Evolutionary conservation across 2,329 filamentous ascomycete species (phyloP).

Genomic region (Daldinia eschscholtzii): DNA sequence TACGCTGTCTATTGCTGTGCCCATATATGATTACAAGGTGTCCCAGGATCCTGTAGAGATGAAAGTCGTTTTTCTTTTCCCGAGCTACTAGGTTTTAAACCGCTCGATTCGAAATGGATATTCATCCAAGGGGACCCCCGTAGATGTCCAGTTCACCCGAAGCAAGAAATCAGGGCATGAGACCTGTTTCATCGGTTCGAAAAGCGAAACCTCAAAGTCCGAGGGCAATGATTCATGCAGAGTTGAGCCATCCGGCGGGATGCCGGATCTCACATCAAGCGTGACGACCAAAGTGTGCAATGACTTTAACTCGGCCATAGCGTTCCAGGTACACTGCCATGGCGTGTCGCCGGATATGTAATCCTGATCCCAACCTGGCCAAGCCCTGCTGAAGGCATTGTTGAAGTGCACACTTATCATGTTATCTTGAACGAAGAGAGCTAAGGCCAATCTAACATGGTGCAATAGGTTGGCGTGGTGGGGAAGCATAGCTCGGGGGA

Average conservation of each 20-base stretch:
- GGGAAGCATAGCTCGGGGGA: conserved; percentile 1
- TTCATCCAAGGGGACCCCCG: neutral
- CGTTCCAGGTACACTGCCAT: conserved; percentile 1
- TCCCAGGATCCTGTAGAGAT: no score
- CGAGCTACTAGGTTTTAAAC: no score
- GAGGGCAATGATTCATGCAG: neutral
- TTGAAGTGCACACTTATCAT: neutral
- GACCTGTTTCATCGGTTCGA: conserved; percentile 1
- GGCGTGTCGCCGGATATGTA: neutral
- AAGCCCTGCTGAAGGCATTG: neutral
- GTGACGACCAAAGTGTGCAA: conserved; percentile 1
- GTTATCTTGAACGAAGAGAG: neutral
- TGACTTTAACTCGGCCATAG: neutral
- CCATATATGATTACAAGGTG: no score
- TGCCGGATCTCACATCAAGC: neutral
- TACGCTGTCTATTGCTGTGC: no score
- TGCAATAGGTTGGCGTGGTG: neutral
- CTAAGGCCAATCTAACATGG: neutral
- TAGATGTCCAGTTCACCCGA: conserved; percentile 1
- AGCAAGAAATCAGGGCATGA: neutral
- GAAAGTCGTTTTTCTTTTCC: neutral
- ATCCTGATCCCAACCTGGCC: conserved; percentile 1
- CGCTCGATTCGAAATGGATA: neutral
- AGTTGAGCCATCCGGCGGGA: neutral
- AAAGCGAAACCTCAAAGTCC: neutral